Percentiles rank a stretch among this genome's conserved stretches.
Evolutionary conservation across 73 alveolate genomes (phyloP).

Genomic region (Paramecium sexaurelia): DNA sequence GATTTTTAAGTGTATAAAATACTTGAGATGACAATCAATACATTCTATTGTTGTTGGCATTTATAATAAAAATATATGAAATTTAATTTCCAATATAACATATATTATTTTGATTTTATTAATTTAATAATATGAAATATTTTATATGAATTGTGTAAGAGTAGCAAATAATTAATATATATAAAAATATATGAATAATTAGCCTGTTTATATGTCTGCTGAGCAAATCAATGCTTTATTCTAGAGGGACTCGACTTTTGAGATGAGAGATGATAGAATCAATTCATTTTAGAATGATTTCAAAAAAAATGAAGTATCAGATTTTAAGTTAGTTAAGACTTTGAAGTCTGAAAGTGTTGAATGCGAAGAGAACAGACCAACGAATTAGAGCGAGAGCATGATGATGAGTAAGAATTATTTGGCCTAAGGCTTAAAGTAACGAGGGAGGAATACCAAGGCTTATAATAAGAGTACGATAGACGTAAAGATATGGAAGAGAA

Average conservation of each 20-base stretch:
- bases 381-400: constrained; percentile 58
- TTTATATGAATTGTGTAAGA: not conserved
- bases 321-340: not conserved
- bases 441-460: constrained; percentile 14
- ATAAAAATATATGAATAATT: constrained; percentile 26
- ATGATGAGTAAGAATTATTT: constrained; percentile 57
- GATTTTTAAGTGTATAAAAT: not conserved
- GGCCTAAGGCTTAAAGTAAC: not conserved
- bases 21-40: not conserved
- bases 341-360: constrained; percentile 22
- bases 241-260: not conserved
- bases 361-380: constrained; percentile 52
- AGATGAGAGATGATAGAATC: constrained; percentile 42
- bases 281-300: not conserved
- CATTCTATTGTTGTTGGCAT: not conserved
- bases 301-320: constrained; percentile 10
- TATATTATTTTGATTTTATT: not conserved
- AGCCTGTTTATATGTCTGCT: constrained; percentile 56
- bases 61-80: not conserved
- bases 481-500: constrained; percentile 57
- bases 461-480: constrained; percentile 42
- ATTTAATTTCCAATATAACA: not conserved
- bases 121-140: not conserved
- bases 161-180: not conserved
- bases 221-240: constrained; percentile 44